These are phyloP conservation scores for Laburnicola sp. DNA, from an alignment of 2,329 filamentous ascomycete genomes.

Conservation along the genomic window DNA sequence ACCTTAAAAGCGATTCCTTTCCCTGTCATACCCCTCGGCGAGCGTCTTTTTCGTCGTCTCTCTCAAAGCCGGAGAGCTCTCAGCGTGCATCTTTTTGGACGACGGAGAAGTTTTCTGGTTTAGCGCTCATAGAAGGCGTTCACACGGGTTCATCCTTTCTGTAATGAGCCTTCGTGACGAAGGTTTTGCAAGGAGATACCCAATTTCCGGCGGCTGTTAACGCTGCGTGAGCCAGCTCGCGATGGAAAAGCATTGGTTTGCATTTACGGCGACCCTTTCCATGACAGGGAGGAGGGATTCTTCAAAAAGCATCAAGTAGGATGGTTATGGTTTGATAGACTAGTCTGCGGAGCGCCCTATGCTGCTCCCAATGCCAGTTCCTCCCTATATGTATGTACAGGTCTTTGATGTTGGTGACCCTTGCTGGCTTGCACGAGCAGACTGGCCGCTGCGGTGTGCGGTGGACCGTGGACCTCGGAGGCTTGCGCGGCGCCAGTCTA, in stretches of 20 bases:
- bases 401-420: too few species aligned
- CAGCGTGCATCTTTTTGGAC: constrained; percentile 33
- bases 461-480: too few species aligned
- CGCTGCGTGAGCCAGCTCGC: constrained; percentile 28
- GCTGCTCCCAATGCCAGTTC: constrained; percentile 33
- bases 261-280: constrained; percentile 30
- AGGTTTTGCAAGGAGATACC: constrained; percentile 43
- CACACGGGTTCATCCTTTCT: constrained; percentile 36
- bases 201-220: constrained; percentile 29
- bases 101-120: constrained; percentile 41
- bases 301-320: constrained; percentile 43
- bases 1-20: constrained; percentile 46
- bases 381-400: constrained; percentile 3
- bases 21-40: constrained; percentile 33
- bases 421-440: too few species aligned
- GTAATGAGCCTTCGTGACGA: constrained; percentile 31
- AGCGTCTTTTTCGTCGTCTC: constrained; percentile 36
- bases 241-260: constrained; percentile 37
- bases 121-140: constrained; percentile 47
- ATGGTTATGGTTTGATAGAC: constrained; percentile 40
- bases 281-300: constrained; percentile 45
- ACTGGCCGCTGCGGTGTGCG: too few species aligned
- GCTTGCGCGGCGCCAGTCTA: background rate
- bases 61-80: constrained; percentile 27
- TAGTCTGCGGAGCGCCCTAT: constrained; percentile 26